phyloP scores from a whole-genome alignment of 108 stramenopile species.

The Mediolabrus comicus region DNA sequence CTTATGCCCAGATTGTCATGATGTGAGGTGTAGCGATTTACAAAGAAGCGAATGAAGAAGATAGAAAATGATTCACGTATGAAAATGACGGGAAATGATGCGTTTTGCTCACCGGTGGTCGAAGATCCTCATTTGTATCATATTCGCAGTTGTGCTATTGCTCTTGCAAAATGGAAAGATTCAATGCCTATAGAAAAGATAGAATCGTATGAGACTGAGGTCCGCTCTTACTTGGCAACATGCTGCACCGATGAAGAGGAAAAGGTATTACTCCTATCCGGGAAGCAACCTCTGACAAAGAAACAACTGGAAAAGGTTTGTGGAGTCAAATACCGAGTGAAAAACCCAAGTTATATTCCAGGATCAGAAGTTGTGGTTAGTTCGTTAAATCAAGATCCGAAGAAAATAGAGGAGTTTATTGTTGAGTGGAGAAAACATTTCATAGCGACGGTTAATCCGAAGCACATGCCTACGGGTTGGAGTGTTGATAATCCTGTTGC shows the following conservation, averaged over 20 bases:
- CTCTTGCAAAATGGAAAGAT: slow-evolving; percentile 52
- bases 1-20: slow-evolving; percentile 77
- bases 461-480: slow-evolving; percentile 75
- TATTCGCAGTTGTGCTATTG: slow-evolving; percentile 62
- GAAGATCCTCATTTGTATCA: slow-evolving; percentile 36
- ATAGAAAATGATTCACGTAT: slow-evolving; percentile 32
- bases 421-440: slow-evolving; percentile 74
- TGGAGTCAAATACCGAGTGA: slow-evolving; percentile 46
- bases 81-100: slow-evolving; percentile 17
- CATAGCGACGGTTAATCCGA: slow-evolving; percentile 51
- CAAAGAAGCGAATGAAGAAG: slow-evolving; percentile 47
- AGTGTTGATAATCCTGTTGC: slow-evolving; percentile 65
- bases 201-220: slow-evolving; percentile 21
- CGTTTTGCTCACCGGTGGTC: slow-evolving; percentile 41
- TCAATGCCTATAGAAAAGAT: slow-evolving; percentile 51
- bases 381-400: slow-evolving; percentile 21
- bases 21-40: slow-evolving; percentile 39
- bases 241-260: slow-evolving; percentile 11
- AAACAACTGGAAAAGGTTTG: slow-evolving; percentile 48
- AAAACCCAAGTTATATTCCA: slow-evolving; percentile 68
- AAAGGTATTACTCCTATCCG: slow-evolving; percentile 20
- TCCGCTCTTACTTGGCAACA: slow-evolving; percentile 24
- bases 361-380: slow-evolving; percentile 57
- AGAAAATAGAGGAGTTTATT: slow-evolving; percentile 59
- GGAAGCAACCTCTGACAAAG: slow-evolving; percentile 33